These are phyloP conservation scores for Apiospora malaysiana DNA, from an alignment of 2,329 filamentous ascomycete species.

Conservation along the genomic window DNA sequence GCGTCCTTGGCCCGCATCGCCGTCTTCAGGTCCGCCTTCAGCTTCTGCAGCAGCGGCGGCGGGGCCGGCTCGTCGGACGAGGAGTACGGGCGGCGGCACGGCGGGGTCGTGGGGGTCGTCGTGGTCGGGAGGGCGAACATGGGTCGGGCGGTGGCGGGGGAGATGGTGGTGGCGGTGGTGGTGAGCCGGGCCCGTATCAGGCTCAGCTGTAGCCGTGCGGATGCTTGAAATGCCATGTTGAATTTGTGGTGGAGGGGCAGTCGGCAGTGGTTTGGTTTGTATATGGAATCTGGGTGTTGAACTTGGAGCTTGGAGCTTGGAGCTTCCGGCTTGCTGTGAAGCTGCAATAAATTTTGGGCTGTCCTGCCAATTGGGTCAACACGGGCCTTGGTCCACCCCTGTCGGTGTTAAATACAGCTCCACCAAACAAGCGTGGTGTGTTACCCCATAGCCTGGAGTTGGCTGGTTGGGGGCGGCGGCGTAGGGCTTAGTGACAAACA, in stretches of 20 bases:
- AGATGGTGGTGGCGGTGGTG: neutral
- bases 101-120: conserved; percentile 19
- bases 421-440: conserved; percentile 4
- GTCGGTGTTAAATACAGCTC: neutral
- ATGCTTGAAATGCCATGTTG: conserved; percentile 34
- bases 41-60: conserved; percentile 53
- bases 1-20: conserved; percentile 71
- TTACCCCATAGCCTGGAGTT: neutral
- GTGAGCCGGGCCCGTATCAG: conserved; percentile 32
- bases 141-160: conserved; percentile 11
- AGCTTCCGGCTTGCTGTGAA: neutral
- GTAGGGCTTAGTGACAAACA: neutral
- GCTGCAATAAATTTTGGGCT: neutral
- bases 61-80: conserved; percentile 40
- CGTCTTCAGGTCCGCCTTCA: conserved; percentile 67
- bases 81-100: conserved; percentile 29
- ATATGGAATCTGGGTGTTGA: neutral
- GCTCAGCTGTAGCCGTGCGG: conserved; percentile 32
- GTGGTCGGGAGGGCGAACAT: conserved; percentile 23
- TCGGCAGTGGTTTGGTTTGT: neutral
- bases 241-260: neutral
- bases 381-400: neutral
- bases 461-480: no score
- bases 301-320: neutral
- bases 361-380: neutral